Conservation (phyloP, 345 rosid genomes). For the Populus tremula region DNA sequence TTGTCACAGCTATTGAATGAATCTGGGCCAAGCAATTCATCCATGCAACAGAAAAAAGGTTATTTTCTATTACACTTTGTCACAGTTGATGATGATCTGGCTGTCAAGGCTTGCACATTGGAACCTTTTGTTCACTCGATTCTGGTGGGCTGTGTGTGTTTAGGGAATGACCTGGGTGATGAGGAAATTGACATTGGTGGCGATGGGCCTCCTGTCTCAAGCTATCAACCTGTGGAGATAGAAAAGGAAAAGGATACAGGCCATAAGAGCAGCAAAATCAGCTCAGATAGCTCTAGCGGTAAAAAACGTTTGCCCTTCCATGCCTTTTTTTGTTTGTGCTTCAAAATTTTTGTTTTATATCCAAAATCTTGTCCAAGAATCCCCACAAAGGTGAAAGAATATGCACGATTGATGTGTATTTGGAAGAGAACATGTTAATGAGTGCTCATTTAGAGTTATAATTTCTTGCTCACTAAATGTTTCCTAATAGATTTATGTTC, state of each 20-base stretch:
- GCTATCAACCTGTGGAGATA: constrained; percentile 21
- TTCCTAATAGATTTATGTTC: too few relatives aligned
- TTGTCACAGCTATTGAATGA: constrained; percentile 18
- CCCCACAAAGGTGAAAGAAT: neutral
- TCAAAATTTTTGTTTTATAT: neutral
- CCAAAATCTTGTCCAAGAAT: neutral
- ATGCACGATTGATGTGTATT: neutral
- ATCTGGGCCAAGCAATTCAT: constrained; percentile 25
- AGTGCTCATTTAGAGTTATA: neutral
- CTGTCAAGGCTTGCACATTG: neutral
- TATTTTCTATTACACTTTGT: constrained; percentile 4
- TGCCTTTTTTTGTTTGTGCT: neutral
- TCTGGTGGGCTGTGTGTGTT: constrained; percentile 11
- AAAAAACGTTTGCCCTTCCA: constrained; percentile 8
- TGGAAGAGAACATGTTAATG: neutral
- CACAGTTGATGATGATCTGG: neutral
- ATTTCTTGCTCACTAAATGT: too few relatives aligned
- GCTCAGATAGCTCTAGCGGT: constrained; percentile 57
- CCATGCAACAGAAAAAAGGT: constrained; percentile 22
- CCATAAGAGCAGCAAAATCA: constrained; percentile 25
- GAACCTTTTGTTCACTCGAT: neutral
- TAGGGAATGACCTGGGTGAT: constrained; percentile 20
- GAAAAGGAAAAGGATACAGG: constrained; percentile 21
- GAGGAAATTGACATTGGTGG: constrained; percentile 31
- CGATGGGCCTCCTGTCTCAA: constrained; percentile 21